Conservation (phyloP, 2,329 filamentous ascomycete genomes). For the Curvularia sp. region DNA sequence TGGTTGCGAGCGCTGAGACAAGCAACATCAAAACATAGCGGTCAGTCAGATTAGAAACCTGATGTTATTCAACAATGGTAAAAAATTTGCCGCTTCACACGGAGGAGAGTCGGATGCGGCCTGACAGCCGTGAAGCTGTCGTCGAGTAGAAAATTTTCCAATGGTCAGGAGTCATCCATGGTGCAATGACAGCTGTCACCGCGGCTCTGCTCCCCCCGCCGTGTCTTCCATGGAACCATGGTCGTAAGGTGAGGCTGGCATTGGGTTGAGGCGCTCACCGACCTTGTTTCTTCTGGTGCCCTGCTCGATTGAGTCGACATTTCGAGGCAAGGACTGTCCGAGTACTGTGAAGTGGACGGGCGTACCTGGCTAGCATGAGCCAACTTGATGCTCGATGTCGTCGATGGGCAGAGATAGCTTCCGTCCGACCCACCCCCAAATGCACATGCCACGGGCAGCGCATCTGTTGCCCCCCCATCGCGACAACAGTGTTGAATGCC, state of each 20-base stretch:
- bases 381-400: constrained; percentile 23
- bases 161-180: constrained; percentile 10
- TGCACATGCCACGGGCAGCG: constrained; percentile 27
- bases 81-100: constrained; percentile 2
- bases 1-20: constrained; percentile 36
- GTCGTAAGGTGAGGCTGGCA: constrained; percentile 15
- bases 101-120: constrained; percentile 30
- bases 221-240: constrained; percentile 20
- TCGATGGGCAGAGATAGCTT: constrained; percentile 22
- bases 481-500: constrained; percentile 17
- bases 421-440: constrained; percentile 27
- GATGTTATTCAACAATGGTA: neutral
- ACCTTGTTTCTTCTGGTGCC: neutral
- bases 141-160: constrained; percentile 32
- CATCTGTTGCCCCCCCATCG: constrained; percentile 9
- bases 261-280: constrained; percentile 3
- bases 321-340: constrained; percentile 18
- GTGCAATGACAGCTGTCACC: constrained; percentile 8
- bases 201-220: neutral
- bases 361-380: constrained; percentile 19
- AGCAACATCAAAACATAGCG: constrained; percentile 38
- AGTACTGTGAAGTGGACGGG: constrained; percentile 15
- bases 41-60: constrained; percentile 36
- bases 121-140: constrained; percentile 25
- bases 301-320: constrained; percentile 9